Evolutionary conservation across 2,329 filamentous ascomycete genomes (phyloP).

Genomic region (Fusarium udum): DNA sequence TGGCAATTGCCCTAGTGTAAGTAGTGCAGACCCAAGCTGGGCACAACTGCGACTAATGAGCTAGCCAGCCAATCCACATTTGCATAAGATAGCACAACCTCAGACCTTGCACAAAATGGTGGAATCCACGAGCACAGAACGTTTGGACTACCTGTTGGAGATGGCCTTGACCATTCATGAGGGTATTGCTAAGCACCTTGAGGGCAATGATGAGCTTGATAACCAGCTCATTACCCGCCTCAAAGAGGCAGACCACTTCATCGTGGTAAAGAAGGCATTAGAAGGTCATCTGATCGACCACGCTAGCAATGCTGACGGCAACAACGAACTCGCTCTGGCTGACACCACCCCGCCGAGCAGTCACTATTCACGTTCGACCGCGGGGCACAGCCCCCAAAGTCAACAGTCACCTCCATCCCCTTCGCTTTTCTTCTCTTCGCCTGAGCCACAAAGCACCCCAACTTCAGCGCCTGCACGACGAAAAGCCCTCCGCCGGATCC

Average conservation of each 20-base stretch:
- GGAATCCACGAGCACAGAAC: neutral
- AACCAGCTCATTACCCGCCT: neutral
- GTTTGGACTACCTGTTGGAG: neutral
- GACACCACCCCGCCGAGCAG: neutral
- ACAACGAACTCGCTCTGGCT: too few species aligned
- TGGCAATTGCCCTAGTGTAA: neutral
- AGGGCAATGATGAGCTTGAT: neutral
- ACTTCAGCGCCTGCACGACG: neutral
- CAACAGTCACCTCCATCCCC: neutral
- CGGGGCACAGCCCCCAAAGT: too few species aligned
- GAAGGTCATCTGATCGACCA: neutral
- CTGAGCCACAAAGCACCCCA: neutral
- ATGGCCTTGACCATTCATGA: neutral
- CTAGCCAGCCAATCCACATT: neutral
- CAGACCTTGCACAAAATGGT: neutral
- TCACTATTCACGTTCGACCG: rapidly evolving
- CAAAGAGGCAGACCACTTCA: neutral
- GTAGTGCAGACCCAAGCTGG: too few species aligned
- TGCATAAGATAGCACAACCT: rapidly evolving
- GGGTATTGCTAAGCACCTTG: neutral
- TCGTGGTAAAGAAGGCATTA: neutral
- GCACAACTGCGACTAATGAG: neutral
- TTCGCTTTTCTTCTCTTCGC: neutral
- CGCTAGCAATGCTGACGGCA: too few species aligned
- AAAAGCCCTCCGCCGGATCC: neutral